Percentiles rank a stretch among this genome's conserved stretches.
Conservation (phyloP, 2,329 filamentous ascomycete genomes). For the Penicillium brasilianum region DNA sequence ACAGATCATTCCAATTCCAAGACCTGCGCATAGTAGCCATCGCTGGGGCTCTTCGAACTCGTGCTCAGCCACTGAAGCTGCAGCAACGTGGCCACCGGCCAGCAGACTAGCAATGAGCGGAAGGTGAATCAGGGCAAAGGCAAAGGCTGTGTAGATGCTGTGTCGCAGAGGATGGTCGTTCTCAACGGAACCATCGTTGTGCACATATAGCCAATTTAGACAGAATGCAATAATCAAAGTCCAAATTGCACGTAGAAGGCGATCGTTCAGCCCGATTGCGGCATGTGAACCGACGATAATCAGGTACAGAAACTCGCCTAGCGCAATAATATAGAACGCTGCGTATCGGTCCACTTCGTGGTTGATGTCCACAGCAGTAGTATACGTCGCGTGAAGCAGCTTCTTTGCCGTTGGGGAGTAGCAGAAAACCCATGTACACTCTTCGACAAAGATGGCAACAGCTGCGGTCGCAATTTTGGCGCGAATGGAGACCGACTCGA, state of each 20-base stretch:
- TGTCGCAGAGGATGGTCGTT: slow-evolving; percentile 54
- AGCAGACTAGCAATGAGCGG: slow-evolving; percentile 53
- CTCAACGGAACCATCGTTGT: slow-evolving; percentile 53
- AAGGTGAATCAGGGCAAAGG: slow-evolving; percentile 53
- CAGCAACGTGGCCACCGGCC: slow-evolving; percentile 55
- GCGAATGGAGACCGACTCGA: slow-evolving; percentile 48
- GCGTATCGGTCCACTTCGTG: slow-evolving; percentile 58
- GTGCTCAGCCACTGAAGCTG: slow-evolving; percentile 46
- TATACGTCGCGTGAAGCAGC: slow-evolving; percentile 50
- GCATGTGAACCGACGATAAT: slow-evolving; percentile 56
- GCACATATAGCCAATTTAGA: slow-evolving; percentile 58
- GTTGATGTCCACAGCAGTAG: slow-evolving; percentile 56
- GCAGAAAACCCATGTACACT: slow-evolving; percentile 52
- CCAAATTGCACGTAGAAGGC: slow-evolving; percentile 54
- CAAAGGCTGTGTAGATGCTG: slow-evolving; percentile 52
- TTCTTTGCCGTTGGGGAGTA: slow-evolving; percentile 53
- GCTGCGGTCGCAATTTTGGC: slow-evolving; percentile 52
- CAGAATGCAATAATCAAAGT: slow-evolving; percentile 57
- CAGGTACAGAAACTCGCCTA: slow-evolving; percentile 57
- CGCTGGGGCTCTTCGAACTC: slow-evolving; percentile 51
- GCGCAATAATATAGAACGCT: slow-evolving; percentile 59
- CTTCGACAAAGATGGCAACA: slow-evolving; percentile 51
- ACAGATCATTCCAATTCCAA: slow-evolving; percentile 54
- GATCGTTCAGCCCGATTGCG: slow-evolving; percentile 51
- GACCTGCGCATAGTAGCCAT: slow-evolving; percentile 56